Evolutionary conservation across 768 basidiomycete species (phyloP), one percentile per base, ranked within the genome.

Genomic region (Rickenella mellea): DNA sequence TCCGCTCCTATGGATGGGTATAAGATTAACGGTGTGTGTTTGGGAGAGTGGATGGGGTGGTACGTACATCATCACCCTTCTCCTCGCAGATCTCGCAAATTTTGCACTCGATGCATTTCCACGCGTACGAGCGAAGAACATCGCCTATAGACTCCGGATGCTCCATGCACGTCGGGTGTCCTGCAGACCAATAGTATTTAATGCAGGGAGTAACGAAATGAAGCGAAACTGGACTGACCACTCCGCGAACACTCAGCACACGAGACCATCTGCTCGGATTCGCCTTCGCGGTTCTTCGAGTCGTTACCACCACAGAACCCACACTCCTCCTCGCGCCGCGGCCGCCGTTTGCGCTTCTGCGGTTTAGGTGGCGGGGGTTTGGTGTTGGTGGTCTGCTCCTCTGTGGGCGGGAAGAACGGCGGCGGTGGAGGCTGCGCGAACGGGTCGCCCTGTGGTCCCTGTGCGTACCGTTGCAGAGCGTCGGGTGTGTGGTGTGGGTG

Each of bases 71-170:
- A 60, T 90, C 83, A 17, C 85, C 88, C 56, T 92, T 91, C 53
- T 78, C 66, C 33, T 73, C 63, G 56, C 93, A 97, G 43, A 89
- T 67, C 64, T 92, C 88, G 58, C 93, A 98, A 44, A 68, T 80
- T 67, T 94, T 96, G 67, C 93, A 96, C 50, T 92, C 88, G 27
- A 79, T 73, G 56, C 93, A 98, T 46, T 75, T 74, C 93, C 93
- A 97, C 12, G 71, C 66, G 57, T 93, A 93, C 21, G 70, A 68
- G 43, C 71, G 68, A 39, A 92, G 66, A n/a, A 71, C 66, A 29
- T 78, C 70, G 14, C 70, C 71, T 39, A 85, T 68, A 39, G 70
- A 66, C 32, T 65, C 53, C 36, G 55, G 61, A 25, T 80, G 70
- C 49, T 81, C 63, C 67, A 94, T 71, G 57, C 93, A 98, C 35